These are phyloP conservation scores for Neurospora sp. DNA, from an alignment of 495 filamentous ascomycete species.

Conservation along the genomic window DNA sequence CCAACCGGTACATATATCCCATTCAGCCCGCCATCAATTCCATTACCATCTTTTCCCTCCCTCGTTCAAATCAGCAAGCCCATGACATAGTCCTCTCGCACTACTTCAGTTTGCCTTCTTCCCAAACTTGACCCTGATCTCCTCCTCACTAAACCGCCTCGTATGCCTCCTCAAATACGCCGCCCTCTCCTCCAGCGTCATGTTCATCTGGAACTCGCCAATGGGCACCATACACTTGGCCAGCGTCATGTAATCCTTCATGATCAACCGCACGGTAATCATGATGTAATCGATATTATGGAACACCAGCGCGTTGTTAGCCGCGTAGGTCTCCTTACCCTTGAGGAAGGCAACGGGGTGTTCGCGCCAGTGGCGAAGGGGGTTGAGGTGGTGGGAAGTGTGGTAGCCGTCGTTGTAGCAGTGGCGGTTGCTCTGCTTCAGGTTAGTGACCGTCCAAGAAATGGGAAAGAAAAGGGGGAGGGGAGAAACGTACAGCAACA, in stretches of 20 bases:
- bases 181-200: constrained; percentile 48
- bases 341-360: constrained; percentile 56
- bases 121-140: constrained; percentile 38
- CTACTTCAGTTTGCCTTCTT: not conserved
- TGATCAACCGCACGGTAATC: constrained; percentile 50
- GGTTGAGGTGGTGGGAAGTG: constrained; percentile 69
- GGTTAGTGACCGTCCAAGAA: too few species aligned
- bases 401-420: constrained; percentile 77
- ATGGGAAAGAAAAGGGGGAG: too few species aligned
- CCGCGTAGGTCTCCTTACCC: constrained; percentile 46
- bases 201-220: constrained; percentile 46
- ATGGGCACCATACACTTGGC: constrained; percentile 60
- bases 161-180: constrained; percentile 56
- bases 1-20: not conserved
- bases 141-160: constrained; percentile 45
- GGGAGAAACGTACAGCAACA: constrained; percentile 45
- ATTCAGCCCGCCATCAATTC: not conserved
- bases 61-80: too few species aligned
- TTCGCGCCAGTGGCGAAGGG: constrained; percentile 64
- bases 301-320: constrained; percentile 51
- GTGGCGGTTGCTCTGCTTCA: constrained; percentile 16
- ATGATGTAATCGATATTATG: constrained; percentile 65
- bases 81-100: too few species aligned
- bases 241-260: constrained; percentile 54
- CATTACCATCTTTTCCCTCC: too few species aligned